Percentiles rank a stretch among this genome's conserved stretches.
phyloP scores from a whole-genome alignment of 768 basidiomycete species.

The Fistulinella prunicolor region DNA sequence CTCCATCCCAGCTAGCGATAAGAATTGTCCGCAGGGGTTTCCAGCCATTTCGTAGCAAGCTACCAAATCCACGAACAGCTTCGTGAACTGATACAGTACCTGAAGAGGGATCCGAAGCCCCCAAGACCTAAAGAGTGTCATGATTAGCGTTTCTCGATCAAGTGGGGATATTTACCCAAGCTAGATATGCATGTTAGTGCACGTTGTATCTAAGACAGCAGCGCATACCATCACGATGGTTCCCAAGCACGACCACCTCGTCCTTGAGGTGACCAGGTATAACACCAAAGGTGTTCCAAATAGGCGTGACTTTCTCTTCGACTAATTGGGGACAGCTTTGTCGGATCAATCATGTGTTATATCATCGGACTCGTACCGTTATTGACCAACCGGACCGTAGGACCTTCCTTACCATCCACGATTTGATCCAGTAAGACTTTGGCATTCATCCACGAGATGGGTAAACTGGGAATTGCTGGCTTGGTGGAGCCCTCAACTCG shows the following conservation, averaged over 20 bases:
- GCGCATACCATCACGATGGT: slow-evolving; percentile 81
- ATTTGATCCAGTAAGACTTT: slow-evolving; percentile 54
- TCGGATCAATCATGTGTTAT: slow-evolving; percentile 1
- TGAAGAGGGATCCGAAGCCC: slow-evolving; percentile 53
- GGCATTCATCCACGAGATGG: slow-evolving; percentile 87
- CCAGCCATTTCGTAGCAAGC: slow-evolving; percentile 55
- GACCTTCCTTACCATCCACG: slow-evolving; percentile 35
- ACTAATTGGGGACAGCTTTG: slow-evolving; percentile 39
- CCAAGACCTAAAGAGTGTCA: slow-evolving; percentile 36
- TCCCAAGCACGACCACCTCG: slow-evolving; percentile 84
- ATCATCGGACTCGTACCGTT: slow-evolving; percentile 38
- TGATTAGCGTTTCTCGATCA: neutral
- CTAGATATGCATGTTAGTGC: slow-evolving; percentile 14
- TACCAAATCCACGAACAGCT: slow-evolving; percentile 53
- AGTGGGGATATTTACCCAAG: slow-evolving; percentile 17
- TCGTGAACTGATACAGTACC: slow-evolving; percentile 59
- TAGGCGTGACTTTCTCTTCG: slow-evolving; percentile 77
- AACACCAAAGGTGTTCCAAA: slow-evolving; percentile 86
- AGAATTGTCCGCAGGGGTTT: slow-evolving; percentile 69
- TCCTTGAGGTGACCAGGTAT: slow-evolving; percentile 83
- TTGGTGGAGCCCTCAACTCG: slow-evolving; percentile 59
- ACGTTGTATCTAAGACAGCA: neutral
- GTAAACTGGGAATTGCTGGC: slow-evolving; percentile 81
- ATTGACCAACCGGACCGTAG: slow-evolving; percentile 51
- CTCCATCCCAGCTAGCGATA: slow-evolving; percentile 80